Conservation (phyloP, 352 stramenopile genomes). For the Phytophthora foliorum region DNA sequence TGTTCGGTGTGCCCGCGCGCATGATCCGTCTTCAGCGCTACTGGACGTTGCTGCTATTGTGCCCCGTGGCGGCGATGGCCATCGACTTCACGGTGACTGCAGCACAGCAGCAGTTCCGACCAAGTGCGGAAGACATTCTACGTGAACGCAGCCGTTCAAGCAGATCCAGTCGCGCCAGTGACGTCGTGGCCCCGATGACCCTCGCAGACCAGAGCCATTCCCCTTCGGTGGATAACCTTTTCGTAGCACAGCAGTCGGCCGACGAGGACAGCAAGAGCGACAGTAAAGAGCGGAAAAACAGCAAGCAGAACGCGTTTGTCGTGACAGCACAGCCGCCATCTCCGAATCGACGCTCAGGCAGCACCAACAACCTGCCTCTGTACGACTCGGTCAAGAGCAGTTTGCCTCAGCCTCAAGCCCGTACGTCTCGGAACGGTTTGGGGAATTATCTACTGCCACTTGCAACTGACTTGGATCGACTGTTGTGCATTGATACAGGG, state of each 20-base stretch:
- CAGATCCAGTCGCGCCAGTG: slow-evolving; percentile 31
- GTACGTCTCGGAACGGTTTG: slow-evolving; percentile 26
- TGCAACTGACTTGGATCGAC: slow-evolving; percentile 5
- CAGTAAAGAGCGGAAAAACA: slow-evolving; percentile 10
- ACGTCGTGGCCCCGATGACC: slow-evolving; percentile 26
- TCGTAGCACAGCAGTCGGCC: slow-evolving; percentile 31
- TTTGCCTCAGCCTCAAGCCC: slow-evolving; percentile 15
- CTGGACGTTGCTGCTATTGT: slow-evolving; percentile 68
- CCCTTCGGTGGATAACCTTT: slow-evolving; percentile 32
- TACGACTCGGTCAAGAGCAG: slow-evolving; percentile 35
- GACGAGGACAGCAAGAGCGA: slow-evolving; percentile 25
- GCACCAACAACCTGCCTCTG: slow-evolving; percentile 25
- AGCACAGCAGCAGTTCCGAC: slow-evolving; percentile 61
- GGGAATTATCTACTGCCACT: neutral
- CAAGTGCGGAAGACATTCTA: slow-evolving; percentile 67
- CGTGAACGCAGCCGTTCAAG: slow-evolving; percentile 49
- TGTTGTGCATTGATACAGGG: slow-evolving; percentile 18
- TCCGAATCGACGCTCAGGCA: slow-evolving; percentile 19
- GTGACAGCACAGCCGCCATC: slow-evolving; percentile 26
- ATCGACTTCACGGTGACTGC: slow-evolving; percentile 53
- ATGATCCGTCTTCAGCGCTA: slow-evolving; percentile 60
- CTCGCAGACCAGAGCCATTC: slow-evolving; percentile 5
- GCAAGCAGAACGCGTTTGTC: slow-evolving; percentile 21
- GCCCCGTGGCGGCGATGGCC: slow-evolving; percentile 52
- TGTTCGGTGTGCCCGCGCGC: slow-evolving; percentile 56